Evolutionary conservation across 164 flowering plant species (phyloP), one percentile per base, ranked within the genome.

Genomic region (Pachysandra terminalis): DNA sequence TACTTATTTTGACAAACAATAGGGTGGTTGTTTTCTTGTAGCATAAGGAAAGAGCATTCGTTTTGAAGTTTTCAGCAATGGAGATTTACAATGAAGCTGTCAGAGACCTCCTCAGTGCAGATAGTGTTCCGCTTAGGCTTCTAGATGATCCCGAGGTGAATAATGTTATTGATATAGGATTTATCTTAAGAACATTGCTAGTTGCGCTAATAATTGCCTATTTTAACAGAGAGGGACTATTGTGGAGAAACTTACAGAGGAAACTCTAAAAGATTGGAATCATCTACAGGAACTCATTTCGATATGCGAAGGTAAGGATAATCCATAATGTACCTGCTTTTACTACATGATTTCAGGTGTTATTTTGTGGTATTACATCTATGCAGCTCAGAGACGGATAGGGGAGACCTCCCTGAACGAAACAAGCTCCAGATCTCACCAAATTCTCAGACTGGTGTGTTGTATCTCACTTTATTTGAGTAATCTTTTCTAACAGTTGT

Each of bases 31-130:
- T 68, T 52, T 66, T 22, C 68, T 76, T 80, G 63, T 71, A 96
- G 99, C 91, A 87, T 68, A 61, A 71, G 64, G 90, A 86, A 26
- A 82, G 96, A 65, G 92, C 82, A 71, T 93, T 90, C 76, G 78
- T 80, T 28, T 16, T 93, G 78, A 96, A 86, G 78, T 96, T 96
- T 71, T 90, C 98, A 28, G 98, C 97, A 41, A 89, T 91, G 81
- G 99, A 96, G 81, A 96, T 93, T 65, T 96, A 93, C 63, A 93
- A 96, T 78, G 99, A 96, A 84, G 83, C 82, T 67, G 96, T 96
- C 10, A 85, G 82, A 68, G 99, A 96, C 80, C 95, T 96, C 54
- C 86, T 93, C 24, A 78, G 82, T 75, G n/a, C 71, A 21, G 97
- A 93, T 28, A 51, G 73, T 74, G 67, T 84, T 66, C 97, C 89